These are phyloP conservation scores for Ceratocystis diversiconidia DNA, from an alignment of 2,329 filamentous ascomycete genomes.

Conservation along the genomic window DNA sequence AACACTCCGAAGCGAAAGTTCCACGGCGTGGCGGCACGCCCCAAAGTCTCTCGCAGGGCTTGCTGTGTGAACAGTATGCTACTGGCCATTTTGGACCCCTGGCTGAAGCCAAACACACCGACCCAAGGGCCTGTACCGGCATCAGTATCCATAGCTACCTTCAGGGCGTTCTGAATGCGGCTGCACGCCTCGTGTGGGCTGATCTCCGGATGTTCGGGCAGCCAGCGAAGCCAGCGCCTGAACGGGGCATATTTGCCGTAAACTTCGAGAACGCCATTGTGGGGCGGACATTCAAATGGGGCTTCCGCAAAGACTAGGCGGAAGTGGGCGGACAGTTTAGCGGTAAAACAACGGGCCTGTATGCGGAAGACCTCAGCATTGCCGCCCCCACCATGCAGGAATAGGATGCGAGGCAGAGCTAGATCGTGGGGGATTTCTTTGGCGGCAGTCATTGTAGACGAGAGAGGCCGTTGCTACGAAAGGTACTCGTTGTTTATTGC, in stretches of 20 bases:
- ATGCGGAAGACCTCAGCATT: slow-evolving; percentile 54
- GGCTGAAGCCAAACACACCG: slow-evolving; percentile 50
- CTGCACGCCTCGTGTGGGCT: slow-evolving; percentile 32
- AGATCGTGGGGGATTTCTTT: slow-evolving; percentile 12
- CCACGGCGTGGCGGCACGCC: slow-evolving; percentile 21
- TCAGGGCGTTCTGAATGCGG: slow-evolving; percentile 29
- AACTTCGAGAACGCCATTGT: slow-evolving; percentile 47
- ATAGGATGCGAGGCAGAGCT: slow-evolving; percentile 52
- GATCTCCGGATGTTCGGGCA: slow-evolving; percentile 39
- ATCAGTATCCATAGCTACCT: slow-evolving; percentile 38
- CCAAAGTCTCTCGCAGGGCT: slow-evolving; percentile 30
- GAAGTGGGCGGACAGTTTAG: slow-evolving; percentile 40
- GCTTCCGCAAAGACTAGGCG: slow-evolving; percentile 60
- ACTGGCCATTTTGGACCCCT: slow-evolving; percentile 48
- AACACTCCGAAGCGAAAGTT: slow-evolving; percentile 47
- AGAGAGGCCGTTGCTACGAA: not conserved
- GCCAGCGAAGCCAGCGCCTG: slow-evolving; percentile 46
- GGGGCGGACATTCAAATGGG: slow-evolving; percentile 48
- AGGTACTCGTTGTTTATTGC: no score
- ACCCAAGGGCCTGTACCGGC: slow-evolving; percentile 44
- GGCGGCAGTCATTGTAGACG: slow-evolving; percentile 5
- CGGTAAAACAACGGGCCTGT: slow-evolving; percentile 45
- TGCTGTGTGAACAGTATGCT: slow-evolving; percentile 50
- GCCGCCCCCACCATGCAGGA: slow-evolving; percentile 66
- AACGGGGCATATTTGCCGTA: slow-evolving; percentile 56